Base-by-base conservation (phyloP, 2,329 filamentous ascomycete genomes). In the Decorospora gaudefroyi region DNA sequence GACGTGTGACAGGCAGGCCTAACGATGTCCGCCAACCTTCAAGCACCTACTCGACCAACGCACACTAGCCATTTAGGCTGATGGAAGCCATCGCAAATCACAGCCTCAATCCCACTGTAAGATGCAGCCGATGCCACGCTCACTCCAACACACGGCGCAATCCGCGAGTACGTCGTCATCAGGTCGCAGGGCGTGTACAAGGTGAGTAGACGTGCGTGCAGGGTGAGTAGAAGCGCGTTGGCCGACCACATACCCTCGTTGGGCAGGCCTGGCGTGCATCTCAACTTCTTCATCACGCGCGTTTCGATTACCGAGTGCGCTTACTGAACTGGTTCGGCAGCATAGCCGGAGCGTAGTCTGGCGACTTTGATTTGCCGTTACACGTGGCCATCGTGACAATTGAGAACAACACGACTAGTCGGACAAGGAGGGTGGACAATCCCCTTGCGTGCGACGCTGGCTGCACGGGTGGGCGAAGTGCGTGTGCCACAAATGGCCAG, bases 61-160 rank as follows among this genome's bases (percentile, higher is more conserved):
- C 38, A 51, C 43, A 46, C 42, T 59, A 62, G 35, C 62, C 59
- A 60, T 65, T 68, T 68, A 68, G 64, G 59, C 62, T 47, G 52
- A 38, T 64, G 58, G 31, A 46, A 8, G 28, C 33, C 32, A 29
- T 34, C 29, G 26, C 45, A 38, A 45, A 40, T 42, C 42, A 58
- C 45, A 53, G 51, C 53, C 46, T 45, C 55, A 48, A 35, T 48
- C 52, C n/a, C 27, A 49, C 50, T 42, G 49, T 49, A 51, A 55
- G 43, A 57, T 49, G 42, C 29, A 52, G 51, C 41, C 57, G 42
- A 51, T 50, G 46, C 50, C 44, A 43, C 47, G 31, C 29, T 48
- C 31, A 41, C 23, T 49, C 30, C 39, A 53, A 37, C 33, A 41
- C 27, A 33, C 39, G 4, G 35, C 35, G 30, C 36, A 30, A 30